Percentiles rank a stretch among this genome's conserved stretches.
Evolutionary conservation across 2,329 filamentous ascomycete species (phyloP).

Genomic region (Fusarium sp.): DNA sequence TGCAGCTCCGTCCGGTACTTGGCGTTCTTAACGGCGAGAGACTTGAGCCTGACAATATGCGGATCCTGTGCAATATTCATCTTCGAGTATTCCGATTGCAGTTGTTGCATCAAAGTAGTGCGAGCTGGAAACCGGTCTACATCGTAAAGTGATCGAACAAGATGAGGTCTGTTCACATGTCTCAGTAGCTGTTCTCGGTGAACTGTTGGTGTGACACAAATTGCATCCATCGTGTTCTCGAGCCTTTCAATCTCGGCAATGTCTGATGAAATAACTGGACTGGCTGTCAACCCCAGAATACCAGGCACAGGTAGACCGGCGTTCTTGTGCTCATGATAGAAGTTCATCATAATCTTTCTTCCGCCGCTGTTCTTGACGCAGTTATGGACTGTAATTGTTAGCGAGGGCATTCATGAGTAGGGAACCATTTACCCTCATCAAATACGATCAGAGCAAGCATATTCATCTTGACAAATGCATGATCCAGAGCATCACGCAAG

Average conservation of each 20-base stretch:
- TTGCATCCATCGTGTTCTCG: slow-evolving; percentile 77
- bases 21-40: slow-evolving; percentile 55
- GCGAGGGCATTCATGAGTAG: background rate
- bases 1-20: slow-evolving; percentile 56
- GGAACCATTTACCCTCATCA: slow-evolving; percentile 75
- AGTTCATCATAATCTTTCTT: slow-evolving; percentile 77
- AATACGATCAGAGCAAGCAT: slow-evolving; percentile 79
- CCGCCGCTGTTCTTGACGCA: slow-evolving; percentile 74
- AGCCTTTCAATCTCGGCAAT: slow-evolving; percentile 68
- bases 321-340: slow-evolving; percentile 69
- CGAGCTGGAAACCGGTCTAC: slow-evolving; percentile 12
- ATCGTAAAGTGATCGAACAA: slow-evolving; percentile 57
- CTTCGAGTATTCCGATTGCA: slow-evolving; percentile 56
- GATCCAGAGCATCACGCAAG: slow-evolving; percentile 77
- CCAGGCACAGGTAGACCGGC: slow-evolving; percentile 64
- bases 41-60: slow-evolving; percentile 61
- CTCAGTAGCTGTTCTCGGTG: slow-evolving; percentile 78
- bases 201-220: slow-evolving; percentile 75
- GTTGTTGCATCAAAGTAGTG: slow-evolving; percentile 57
- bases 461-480: slow-evolving; percentile 77
- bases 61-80: slow-evolving; percentile 74
- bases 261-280: slow-evolving; percentile 75
- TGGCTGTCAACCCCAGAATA: slow-evolving; percentile 85
- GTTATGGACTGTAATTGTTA: slow-evolving; percentile 73
- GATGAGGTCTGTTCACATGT: slow-evolving; percentile 74